Percentiles rank a stretch among this genome's conserved stretches.
Evolutionary conservation across 2,329 filamentous ascomycete genomes (phyloP).

Genomic region (Colletotrichum chrysophilum): DNA sequence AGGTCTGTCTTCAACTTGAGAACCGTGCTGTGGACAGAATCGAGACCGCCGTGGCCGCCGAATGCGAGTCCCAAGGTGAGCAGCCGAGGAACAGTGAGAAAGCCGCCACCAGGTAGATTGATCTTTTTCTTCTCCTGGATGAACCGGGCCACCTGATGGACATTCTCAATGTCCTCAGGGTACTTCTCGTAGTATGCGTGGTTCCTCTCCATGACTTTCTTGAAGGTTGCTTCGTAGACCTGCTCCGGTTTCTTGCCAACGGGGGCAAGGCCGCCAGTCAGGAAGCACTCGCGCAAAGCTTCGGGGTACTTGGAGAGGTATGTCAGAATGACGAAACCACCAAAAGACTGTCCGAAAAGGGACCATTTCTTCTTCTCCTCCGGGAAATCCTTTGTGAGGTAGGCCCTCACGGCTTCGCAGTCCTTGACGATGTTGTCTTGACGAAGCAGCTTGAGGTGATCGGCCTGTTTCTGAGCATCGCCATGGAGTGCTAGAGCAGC

Average conservation of each 20-base stretch:
- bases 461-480: slow-evolving; percentile 70
- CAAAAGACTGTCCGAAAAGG: slow-evolving; percentile 89
- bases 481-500: slow-evolving; percentile 72
- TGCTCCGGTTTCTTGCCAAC: slow-evolving; percentile 74
- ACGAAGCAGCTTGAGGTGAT: slow-evolving; percentile 83
- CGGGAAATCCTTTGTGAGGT: slow-evolving; percentile 73
- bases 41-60: slow-evolving; percentile 79
- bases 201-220: slow-evolving; percentile 75
- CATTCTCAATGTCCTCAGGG: slow-evolving; percentile 74
- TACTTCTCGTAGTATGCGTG: slow-evolving; percentile 83
- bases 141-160: slow-evolving; percentile 70
- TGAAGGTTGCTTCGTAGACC: slow-evolving; percentile 76
- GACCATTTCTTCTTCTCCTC: slow-evolving; percentile 79
- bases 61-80: slow-evolving; percentile 80
- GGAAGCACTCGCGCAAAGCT: slow-evolving; percentile 81
- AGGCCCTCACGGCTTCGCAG: slow-evolving; percentile 82
- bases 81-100: slow-evolving; percentile 75
- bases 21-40: slow-evolving; percentile 76
- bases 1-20: slow-evolving; percentile 76
- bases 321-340: slow-evolving; percentile 83
- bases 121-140: slow-evolving; percentile 62
- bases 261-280: slow-evolving; percentile 84
- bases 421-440: slow-evolving; percentile 91
- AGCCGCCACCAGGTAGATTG: slow-evolving; percentile 73
- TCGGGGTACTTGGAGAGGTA: slow-evolving; percentile 85